A percentile compares a stretch with the other conserved stretches of the same genome.
These are phyloP conservation scores for Alternaria dauci DNA, from an alignment of 2,329 filamentous ascomycete species.

Conservation along the genomic window DNA sequence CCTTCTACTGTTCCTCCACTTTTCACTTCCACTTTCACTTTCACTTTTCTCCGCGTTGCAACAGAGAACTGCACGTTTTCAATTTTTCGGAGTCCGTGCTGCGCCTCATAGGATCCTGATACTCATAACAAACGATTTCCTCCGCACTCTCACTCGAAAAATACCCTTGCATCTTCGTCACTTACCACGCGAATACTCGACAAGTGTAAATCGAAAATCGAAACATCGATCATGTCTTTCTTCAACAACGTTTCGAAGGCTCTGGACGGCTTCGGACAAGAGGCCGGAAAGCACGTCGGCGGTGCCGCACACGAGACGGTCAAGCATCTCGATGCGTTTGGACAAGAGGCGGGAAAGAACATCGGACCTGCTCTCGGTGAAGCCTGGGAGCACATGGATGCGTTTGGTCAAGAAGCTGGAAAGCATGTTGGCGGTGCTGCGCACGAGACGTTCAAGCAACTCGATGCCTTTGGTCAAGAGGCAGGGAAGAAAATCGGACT, in stretches of 20 bases:
- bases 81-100: neutral
- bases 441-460: neutral
- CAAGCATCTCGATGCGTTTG: slow-evolving; percentile 7
- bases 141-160: neutral
- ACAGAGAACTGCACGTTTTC: neutral
- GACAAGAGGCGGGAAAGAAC: slow-evolving; percentile 9
- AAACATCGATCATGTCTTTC: slow-evolving; percentile 4
- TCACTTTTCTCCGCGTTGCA: neutral
- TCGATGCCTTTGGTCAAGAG: slow-evolving; percentile 15
- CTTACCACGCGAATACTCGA: neutral
- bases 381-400: slow-evolving; percentile 11
- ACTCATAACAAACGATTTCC: neutral
- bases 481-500: slow-evolving; percentile 3
- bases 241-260: slow-evolving; percentile 10
- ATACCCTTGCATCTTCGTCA: neutral
- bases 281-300: slow-evolving; percentile 7
- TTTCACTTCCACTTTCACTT: neutral
- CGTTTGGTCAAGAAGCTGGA: slow-evolving; percentile 8
- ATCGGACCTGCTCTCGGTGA: slow-evolving; percentile 8
- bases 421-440: slow-evolving; percentile 1
- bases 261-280: slow-evolving; percentile 7
- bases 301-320: neutral
- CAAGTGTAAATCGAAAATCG: neutral
- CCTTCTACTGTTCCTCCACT: neutral
- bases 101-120: neutral